phyloP scores from a whole-genome alignment of 345 rosid species.

The Dipteronia sinensis region DNA sequence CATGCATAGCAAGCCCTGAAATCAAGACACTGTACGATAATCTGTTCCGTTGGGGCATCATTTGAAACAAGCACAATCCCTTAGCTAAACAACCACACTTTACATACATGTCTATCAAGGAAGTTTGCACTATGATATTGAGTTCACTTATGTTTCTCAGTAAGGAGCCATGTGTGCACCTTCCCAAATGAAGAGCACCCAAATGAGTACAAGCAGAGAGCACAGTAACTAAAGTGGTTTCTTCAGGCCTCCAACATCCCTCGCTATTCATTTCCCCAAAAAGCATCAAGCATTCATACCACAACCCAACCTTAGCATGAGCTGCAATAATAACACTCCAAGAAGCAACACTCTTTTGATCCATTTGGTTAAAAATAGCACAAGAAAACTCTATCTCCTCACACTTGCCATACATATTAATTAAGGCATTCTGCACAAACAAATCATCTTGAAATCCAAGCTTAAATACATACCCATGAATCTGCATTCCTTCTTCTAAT shows the following conservation, averaged over 20 bases:
- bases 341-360: constrained; percentile 35
- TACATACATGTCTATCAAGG: constrained; percentile 52
- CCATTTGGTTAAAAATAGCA: constrained; percentile 30
- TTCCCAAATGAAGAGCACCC: constrained; percentile 44
- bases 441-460: constrained; percentile 33
- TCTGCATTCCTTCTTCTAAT: constrained; percentile 36
- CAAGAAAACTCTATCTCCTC: constrained; percentile 27
- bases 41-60: constrained; percentile 30
- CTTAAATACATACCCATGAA: constrained; percentile 37
- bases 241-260: constrained; percentile 41
- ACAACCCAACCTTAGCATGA: constrained; percentile 35
- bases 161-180: constrained; percentile 38
- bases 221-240: constrained; percentile 41
- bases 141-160: constrained; percentile 35
- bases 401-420: constrained; percentile 44
- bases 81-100: constrained; percentile 43
- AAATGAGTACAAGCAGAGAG: constrained; percentile 48
- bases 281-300: constrained; percentile 38
- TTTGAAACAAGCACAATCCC: constrained; percentile 27
- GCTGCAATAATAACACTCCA: constrained; percentile 50
- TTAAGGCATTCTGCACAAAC: constrained; percentile 42
- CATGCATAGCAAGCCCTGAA: constrained; percentile 44
- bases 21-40: constrained; percentile 36
- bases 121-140: constrained; percentile 48
- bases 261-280: constrained; percentile 29